Percentiles rank a stretch among this genome's conserved stretches.
Evolutionary conservation across 2,329 filamentous ascomycete species (phyloP).

Genomic region (Diaporthe batatas): DNA sequence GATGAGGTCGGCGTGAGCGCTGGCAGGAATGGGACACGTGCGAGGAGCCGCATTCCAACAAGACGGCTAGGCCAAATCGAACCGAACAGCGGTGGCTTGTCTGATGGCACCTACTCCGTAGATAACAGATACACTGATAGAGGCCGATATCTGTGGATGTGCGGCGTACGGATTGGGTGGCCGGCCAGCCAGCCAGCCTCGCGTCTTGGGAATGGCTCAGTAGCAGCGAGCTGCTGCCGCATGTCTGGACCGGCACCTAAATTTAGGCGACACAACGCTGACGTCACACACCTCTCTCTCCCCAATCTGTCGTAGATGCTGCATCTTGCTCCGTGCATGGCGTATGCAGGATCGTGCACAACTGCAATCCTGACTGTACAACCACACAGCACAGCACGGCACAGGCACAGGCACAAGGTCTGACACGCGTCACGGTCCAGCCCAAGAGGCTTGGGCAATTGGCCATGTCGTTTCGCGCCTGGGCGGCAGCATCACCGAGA

Average conservation of each 20-base stretch:
- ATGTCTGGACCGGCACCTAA: background rate
- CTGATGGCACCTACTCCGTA: background rate
- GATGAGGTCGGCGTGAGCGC: background rate
- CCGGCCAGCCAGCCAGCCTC: no score
- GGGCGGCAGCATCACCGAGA: background rate
- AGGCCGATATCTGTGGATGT: background rate
- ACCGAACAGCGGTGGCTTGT: background rate
- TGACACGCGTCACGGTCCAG: conserved; percentile 25
- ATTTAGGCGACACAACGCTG: conserved; percentile 26
- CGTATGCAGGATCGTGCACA: conserved; percentile 15
- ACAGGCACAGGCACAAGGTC: conserved; percentile 1
- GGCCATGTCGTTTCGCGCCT: background rate
- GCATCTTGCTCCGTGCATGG: background rate
- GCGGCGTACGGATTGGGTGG: background rate
- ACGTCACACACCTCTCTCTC: conserved; percentile 8
- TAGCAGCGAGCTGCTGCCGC: conserved; percentile 1
- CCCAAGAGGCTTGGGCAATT: conserved; percentile 17
- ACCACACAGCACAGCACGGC: background rate
- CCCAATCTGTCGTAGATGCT: background rate
- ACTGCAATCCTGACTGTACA: background rate
- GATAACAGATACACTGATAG: no score
- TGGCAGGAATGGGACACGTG: background rate
- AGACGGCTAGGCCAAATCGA: background rate
- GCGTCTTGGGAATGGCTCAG: background rate
- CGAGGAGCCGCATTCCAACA: conserved; percentile 24